A percentile compares a stretch with the other conserved stretches of the same genome.
Conservation (phyloP, 129 eudicot genomes). For the Artemisia annua region DNA sequence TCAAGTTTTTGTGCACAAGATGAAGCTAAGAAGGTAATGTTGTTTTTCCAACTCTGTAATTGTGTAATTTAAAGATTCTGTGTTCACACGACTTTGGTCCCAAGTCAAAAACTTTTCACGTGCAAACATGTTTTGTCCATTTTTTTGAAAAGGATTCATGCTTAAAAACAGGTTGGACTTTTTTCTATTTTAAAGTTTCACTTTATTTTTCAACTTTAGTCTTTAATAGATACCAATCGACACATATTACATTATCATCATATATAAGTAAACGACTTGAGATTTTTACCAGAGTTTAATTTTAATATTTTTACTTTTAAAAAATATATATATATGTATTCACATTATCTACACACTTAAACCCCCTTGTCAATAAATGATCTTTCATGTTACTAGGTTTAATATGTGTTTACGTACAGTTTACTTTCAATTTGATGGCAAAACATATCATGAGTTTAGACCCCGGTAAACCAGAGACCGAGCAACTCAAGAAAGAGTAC, state of each 20-base stretch:
- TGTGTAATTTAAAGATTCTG: background rate
- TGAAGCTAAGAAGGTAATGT: conserved; percentile 86
- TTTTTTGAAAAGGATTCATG: background rate
- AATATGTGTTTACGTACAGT: conserved; percentile 44
- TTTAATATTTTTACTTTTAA: no score
- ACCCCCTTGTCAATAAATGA: background rate
- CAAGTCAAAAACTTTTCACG: no score
- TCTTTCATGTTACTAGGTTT: background rate
- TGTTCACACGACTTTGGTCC: no score
- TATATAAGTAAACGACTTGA: background rate
- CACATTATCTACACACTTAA: no score
- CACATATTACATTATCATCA: background rate
- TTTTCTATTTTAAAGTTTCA: no score
- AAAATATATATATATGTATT: no score
- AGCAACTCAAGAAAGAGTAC: conserved; percentile 77
- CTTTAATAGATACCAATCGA: background rate
- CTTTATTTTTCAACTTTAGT: no score
- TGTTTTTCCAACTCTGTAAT: background rate
- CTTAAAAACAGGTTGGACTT: background rate
- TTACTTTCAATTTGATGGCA: conserved; percentile 95
- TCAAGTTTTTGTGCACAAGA: conserved; percentile 83
- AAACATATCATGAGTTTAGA: conserved; percentile 97
- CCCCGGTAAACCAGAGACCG: conserved; percentile 87
- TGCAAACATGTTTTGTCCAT: background rate
- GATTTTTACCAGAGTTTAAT: background rate